phyloP scores from a whole-genome alignment of 345 rosid species.

The Psidium friedrichsthalianum region DNA sequence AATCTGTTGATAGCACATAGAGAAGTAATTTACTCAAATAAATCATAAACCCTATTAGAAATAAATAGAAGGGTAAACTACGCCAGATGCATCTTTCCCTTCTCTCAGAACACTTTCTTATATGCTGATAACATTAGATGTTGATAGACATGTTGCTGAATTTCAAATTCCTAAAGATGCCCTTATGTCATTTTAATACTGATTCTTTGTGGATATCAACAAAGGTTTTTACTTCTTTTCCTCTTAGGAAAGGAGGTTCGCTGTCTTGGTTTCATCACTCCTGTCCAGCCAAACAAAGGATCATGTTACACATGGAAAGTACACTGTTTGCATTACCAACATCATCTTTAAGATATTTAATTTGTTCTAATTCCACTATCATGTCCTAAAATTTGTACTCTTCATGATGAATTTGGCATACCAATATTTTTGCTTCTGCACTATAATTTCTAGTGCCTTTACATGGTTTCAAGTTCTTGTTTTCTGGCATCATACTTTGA shows the following conservation, averaged over 20 bases:
- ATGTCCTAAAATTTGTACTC: neutral
- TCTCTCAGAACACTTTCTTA: neutral
- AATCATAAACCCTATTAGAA: neutral
- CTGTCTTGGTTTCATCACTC: slow-evolving; percentile 54
- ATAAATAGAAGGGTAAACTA: neutral
- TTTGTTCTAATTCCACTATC: neutral
- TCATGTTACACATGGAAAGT: slow-evolving; percentile 56
- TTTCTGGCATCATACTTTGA: neutral
- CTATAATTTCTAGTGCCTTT: neutral
- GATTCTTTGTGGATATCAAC: neutral
- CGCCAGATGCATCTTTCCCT: neutral
- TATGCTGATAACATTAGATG: neutral
- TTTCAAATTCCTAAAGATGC: neutral
- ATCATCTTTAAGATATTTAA: neutral
- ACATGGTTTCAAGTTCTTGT: neutral
- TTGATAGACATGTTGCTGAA: neutral
- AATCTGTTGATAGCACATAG: neutral
- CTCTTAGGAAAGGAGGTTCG: slow-evolving; percentile 57
- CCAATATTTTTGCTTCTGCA: neutral
- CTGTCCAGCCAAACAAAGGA: slow-evolving; percentile 76
- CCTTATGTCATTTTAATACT: neutral
- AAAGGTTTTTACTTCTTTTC: neutral
- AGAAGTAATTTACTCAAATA: neutral
- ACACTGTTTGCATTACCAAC: neutral
- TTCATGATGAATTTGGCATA: neutral